Base-by-base conservation (phyloP, 306 rosid species). In the Amphicarpaea edgeworthii region DNA sequence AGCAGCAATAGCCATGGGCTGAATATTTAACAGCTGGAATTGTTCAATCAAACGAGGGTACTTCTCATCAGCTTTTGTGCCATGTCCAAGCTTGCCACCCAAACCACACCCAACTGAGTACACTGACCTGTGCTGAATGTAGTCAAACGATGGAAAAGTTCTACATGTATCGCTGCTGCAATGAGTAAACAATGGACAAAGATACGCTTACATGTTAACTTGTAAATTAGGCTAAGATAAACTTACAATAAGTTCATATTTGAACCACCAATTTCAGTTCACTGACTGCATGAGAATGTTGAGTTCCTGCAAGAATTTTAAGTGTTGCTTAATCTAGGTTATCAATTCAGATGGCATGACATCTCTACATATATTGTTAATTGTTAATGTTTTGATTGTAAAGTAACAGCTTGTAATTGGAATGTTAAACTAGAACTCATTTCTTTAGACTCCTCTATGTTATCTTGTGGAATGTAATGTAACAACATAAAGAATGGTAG, bases 61-160 rank as follows among this genome's bases (percentile, higher is more conserved):
- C 82, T 90, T 90, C 86, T 92, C 96, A 78, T 92, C 90, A 0
- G 86, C 85, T 82, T 85, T 88, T 54, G 83, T 54, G 34, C 93
- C 92, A 5, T 92, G 97, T 40, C 96, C 97, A 37, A 92, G 97
- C 85, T 92, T 92, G 75, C 97, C 96, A 12, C 97, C 97, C 81
- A 92, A 81, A 82, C 97, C 97, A 61, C 97, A 92, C 24, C 97
- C 96, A 61, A 92, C 96, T 23, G 96, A 92, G 83, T 85, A 92
- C 15, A 92, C 90, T 0, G 92, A 87, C 97, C 97, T 92, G 90
- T 4, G 84, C 80, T 38, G 90, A 86, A 49, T 86, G 90, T 71
- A 60, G 86, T 3, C 62, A 42, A 8, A 45, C 74, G 6, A 86
- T 86, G 87, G 84, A 83, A 12, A 86, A 70, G 58, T 82, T 81